Evolutionary conservation across 257 asterid species (phyloP), one percentile per base, ranked within the genome.

Genomic region (Coffea eugenioides): DNA sequence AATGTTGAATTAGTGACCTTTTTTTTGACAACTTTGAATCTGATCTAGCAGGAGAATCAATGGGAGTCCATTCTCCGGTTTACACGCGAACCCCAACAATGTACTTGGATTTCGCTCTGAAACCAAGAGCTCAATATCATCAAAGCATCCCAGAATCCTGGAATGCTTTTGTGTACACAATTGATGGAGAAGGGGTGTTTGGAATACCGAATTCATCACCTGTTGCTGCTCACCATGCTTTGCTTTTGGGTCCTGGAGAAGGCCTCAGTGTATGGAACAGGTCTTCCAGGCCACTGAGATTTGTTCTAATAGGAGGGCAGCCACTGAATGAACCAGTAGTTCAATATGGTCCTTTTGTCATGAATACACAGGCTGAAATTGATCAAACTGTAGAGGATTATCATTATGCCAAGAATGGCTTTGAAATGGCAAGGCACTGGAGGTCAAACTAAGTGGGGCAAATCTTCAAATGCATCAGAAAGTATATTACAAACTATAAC

Each of bases 271-370:
- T 85, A 49, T 93, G 97, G 98, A 95, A 93, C 91, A 88, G 72
- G 76, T 87, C 93, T 20, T 81, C 89, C 1, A 73, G 66, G 74
- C 73, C 90, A 51, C 73, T 95, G 85, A 90, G 96, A 85, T 93
- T 92, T 80, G 86, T 95, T 71, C 71, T 95, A 83, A 88, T 92
- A 3, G 92, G 92, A 12, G 99, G 99, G 45, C 83, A 90, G 82
- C 99, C 99, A n/a, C 81, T 95, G 15, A 89, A 89, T 56, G 99
- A 95, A 69, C 96, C 98, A 2, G 95, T 95, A 18, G 97, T 84
- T 67, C 97, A 92, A 83, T 90, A 91, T 71, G 99, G 99, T 71
- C 99, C 99, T 14, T 95, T 95, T 86, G 99, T 95, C 87, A 95
- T 95, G 99, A 95, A 93, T 86, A 88, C 99, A 13, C 91, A 93